Conservation (phyloP, 495 filamentous ascomycete species). For the Astrothelium macrocarpum region DNA sequence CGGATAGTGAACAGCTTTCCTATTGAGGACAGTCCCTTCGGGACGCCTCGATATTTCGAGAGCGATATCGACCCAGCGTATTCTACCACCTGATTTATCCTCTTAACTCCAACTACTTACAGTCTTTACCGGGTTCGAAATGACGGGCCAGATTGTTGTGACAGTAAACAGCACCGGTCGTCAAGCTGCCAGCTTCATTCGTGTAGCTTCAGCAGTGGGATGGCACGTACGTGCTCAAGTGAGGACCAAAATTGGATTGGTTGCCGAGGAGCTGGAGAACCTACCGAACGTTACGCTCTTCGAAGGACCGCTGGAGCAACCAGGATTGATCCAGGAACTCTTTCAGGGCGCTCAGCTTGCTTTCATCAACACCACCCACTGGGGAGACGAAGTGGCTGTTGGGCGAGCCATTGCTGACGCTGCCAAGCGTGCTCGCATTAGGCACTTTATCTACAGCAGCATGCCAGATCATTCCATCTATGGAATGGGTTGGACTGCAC, state of each 20-base stretch:
- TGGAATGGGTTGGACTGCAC: conserved; percentile 63
- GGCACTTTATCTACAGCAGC: conserved; percentile 90
- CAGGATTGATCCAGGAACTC: conserved; percentile 59
- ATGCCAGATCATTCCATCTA: conserved; percentile 86
- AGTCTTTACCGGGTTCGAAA: conserved; percentile 19
- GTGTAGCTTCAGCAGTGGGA: conserved; percentile 83
- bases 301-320: conserved; percentile 70
- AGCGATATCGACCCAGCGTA: background rate
- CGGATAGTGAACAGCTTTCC: background rate
- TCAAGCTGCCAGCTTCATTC: conserved; percentile 86
- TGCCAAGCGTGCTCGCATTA: conserved; percentile 71
- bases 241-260: conserved; percentile 67
- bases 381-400: conserved; percentile 86
- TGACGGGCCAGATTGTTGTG: conserved; percentile 65
- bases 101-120: background rate
- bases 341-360: conserved; percentile 79
- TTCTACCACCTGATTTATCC: background rate
- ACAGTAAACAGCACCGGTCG: conserved; percentile 87
- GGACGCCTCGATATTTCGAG: background rate
- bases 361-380: conserved; percentile 98
- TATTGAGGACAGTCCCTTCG: background rate
- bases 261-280: conserved; percentile 68
- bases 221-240: conserved; percentile 86
- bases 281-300: conserved; percentile 79
- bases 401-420: conserved; percentile 81